Evolutionary conservation across 1,284 basidiomycete species (phyloP).

Genomic region (Cryptococcus wingfieldii): DNA sequence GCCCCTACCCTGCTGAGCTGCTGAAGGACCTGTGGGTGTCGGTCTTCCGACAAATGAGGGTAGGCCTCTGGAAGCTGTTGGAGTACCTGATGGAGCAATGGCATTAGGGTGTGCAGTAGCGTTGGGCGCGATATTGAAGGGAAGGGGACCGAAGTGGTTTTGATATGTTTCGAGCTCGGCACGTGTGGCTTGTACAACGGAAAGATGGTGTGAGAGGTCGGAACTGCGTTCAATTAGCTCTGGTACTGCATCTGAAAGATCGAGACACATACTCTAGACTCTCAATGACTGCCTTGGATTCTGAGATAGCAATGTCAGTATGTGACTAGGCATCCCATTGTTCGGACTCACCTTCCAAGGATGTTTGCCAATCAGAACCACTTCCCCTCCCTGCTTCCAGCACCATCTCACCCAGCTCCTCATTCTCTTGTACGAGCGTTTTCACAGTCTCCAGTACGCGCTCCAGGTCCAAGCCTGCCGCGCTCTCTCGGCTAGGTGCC

Average conservation of each 20-base stretch:
- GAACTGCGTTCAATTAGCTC: constrained; percentile 15
- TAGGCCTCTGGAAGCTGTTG: neutral
- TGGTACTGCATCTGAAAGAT: neutral
- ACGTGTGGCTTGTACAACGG: constrained; percentile 25
- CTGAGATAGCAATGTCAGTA: constrained; percentile 8
- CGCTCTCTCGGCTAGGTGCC: neutral
- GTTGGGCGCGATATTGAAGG: neutral
- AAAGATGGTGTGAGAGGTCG: constrained; percentile 35
- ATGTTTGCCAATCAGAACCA: constrained; percentile 28
- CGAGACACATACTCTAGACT: constrained; percentile 38
- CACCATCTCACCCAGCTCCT: constrained; percentile 45
- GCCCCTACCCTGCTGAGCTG: no score
- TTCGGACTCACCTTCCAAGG: constrained; percentile 30
- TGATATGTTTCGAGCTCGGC: constrained; percentile 30
- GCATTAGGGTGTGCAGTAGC: neutral
- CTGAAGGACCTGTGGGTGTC: no score
- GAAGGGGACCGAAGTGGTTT: constrained; percentile 18
- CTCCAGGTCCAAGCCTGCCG: constrained; percentile 24
- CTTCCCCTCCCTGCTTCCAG: constrained; percentile 27
- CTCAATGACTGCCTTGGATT: constrained; percentile 35
- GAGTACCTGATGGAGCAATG: neutral
- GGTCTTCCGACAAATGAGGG: neutral
- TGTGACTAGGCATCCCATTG: neutral
- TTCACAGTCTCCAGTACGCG: constrained; percentile 36
- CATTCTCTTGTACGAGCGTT: constrained; percentile 39